Evolutionary conservation across 768 basidiomycete genomes (phyloP).

Genomic region (Strobilomyces dryophilus): DNA sequence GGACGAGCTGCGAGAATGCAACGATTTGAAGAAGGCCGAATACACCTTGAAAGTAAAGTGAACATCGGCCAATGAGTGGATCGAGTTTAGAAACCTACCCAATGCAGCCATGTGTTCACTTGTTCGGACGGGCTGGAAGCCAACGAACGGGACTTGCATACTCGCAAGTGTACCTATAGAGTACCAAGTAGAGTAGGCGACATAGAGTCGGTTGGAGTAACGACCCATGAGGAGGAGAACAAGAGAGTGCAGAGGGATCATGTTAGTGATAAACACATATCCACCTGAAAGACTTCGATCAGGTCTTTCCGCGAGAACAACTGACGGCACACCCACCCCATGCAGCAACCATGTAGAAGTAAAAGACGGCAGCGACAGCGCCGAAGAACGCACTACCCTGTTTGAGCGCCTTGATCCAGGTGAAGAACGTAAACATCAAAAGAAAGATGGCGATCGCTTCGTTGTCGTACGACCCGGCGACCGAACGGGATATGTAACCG

Average conservation of each 20-base stretch:
- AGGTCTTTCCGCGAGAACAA: neutral
- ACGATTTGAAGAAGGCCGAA: slow-evolving; percentile 96
- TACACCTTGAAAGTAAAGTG: slow-evolving; percentile 54
- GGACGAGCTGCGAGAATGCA: slow-evolving; percentile 85
- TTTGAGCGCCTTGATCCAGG: slow-evolving; percentile 96
- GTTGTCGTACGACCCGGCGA: slow-evolving; percentile 99
- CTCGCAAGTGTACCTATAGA: slow-evolving; percentile 94
- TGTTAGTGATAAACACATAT: slow-evolving; percentile 99
- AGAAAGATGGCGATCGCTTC: slow-evolving; percentile 99
- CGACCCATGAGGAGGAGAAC: slow-evolving; percentile 95
- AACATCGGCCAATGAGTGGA: neutral
- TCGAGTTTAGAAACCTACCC: slow-evolving; percentile 42
- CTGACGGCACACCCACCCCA: slow-evolving; percentile 64
- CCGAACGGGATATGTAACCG: slow-evolving; percentile 97
- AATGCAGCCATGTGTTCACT: slow-evolving; percentile 99
- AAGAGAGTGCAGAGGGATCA: slow-evolving; percentile 97
- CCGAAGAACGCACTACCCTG: slow-evolving; percentile 90
- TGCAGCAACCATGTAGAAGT: slow-evolving; percentile 99
- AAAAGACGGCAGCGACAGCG: slow-evolving; percentile 88
- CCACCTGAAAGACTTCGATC: slow-evolving; percentile 54
- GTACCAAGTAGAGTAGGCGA: slow-evolving; percentile 97
- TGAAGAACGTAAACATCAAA: slow-evolving; percentile 98
- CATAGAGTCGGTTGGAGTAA: slow-evolving; percentile 87
- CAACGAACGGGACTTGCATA: slow-evolving; percentile 99
- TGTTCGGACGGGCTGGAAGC: slow-evolving; percentile 96